Evolutionary conservation across 768 basidiomycete species (phyloP), one percentile per base, ranked within the genome.

Genomic region (Russula ochroleuca): DNA sequence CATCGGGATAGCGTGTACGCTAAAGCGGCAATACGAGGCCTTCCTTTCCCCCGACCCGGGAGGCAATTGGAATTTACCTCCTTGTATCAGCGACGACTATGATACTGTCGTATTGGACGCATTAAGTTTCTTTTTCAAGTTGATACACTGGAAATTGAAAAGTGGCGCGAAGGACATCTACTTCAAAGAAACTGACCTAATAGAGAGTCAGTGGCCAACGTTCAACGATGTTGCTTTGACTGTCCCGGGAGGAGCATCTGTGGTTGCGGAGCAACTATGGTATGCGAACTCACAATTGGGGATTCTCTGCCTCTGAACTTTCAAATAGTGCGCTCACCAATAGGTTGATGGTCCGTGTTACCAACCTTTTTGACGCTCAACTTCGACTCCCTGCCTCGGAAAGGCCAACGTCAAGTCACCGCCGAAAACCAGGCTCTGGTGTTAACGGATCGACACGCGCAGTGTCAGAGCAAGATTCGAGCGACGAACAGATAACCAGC

Each of bases 171-270:
- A 92, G 73, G 90, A 89, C 21, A 92, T 95, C 53, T 91, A 96
- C 75, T 95, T 98, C 80, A 94, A 95, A 72, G 97, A 99, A 78
- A 97, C 95, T 0, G 96, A 98, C 73, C 86, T 98, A n/a, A 80
- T 99, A 41, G 96, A 99, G 72, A 87, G 89, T 7, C 94, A 98
- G 70, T 96, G 94, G 91, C 88, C 90, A 21, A 95, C 96, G 23
- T 87, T 98, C 75, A 91, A 90, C 67, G 91, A 92, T 73, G 93
- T 96, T 57, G 94, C 93, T 62, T 79, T 94, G 73, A 90, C 87
- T 41, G 88, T 94, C 10, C 79, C 85, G 21, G 92, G 92, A 5
- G 97, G 95, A 25, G 94, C 96, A 21, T 76, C 89, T 57, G 78
- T 96, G 5, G 94, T 99, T 11, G 95, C 95, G 13, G 96, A 98